Conservation (phyloP, 768 basidiomycete genomes). For the Lenzites betulinus region DNA sequence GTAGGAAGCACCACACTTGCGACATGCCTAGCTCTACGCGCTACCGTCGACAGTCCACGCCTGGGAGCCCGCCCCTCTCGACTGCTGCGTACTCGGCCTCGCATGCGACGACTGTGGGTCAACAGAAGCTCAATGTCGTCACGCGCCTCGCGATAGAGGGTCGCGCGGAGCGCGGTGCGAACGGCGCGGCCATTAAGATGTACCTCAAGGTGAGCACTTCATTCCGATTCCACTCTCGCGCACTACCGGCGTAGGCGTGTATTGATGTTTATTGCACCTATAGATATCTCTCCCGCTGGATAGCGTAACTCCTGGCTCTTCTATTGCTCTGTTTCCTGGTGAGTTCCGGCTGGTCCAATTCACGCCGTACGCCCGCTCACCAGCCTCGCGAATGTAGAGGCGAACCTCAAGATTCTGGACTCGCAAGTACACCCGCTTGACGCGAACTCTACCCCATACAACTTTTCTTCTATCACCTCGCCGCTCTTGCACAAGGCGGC, state of each 20-base stretch:
- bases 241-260: neutral
- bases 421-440: constrained; percentile 80
- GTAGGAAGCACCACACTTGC: neutral
- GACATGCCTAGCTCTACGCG: constrained; percentile 26
- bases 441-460: constrained; percentile 68
- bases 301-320: constrained; percentile 62
- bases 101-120: constrained; percentile 24
- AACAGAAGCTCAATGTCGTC: constrained; percentile 63
- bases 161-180: constrained; percentile 62
- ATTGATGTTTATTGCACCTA: neutral
- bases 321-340: constrained; percentile 76
- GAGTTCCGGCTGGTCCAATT: constrained; percentile 17
- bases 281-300: constrained; percentile 74
- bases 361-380: neutral
- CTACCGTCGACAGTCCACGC: constrained; percentile 28
- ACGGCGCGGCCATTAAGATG: constrained; percentile 69
- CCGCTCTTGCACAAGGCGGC: constrained; percentile 72
- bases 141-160: constrained; percentile 77
- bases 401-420: constrained; percentile 71
- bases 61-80: constrained; percentile 35
- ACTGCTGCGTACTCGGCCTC: constrained; percentile 23
- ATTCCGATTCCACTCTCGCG: neutral
- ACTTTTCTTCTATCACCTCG: constrained; percentile 62
- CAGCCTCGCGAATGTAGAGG: constrained; percentile 50
- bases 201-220: constrained; percentile 66